Conservation (phyloP, 345 rosid genomes). For the Pseudoturritis turrita region DNA sequence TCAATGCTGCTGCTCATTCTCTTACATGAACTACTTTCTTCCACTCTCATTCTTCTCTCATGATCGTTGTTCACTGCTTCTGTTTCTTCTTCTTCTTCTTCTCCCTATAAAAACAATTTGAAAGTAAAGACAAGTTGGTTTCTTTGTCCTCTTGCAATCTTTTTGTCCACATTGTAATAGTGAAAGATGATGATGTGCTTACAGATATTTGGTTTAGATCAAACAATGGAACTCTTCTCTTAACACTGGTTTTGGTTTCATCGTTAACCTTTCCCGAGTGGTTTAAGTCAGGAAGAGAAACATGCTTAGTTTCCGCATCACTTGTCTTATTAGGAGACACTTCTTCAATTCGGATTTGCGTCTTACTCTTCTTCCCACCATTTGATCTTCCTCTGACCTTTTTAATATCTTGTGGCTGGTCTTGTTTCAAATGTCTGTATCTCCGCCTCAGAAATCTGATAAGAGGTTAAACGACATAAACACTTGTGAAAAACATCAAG, state of each 20-base stretch:
- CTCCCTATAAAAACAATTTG: slow-evolving; percentile 43
- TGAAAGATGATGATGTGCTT: slow-evolving; percentile 12
- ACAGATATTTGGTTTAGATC: slow-evolving; percentile 94
- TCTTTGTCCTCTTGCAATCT: no score
- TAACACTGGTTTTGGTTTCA: slow-evolving; percentile 41
- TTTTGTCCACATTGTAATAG: background rate
- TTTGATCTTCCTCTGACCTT: slow-evolving; percentile 25
- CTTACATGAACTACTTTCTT: slow-evolving; percentile 36
- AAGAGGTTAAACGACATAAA: background rate
- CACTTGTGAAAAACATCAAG: slow-evolving; percentile 1
- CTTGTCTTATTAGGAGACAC: slow-evolving; percentile 1
- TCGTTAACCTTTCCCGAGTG: slow-evolving; percentile 34
- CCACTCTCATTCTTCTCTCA: slow-evolving; percentile 34
- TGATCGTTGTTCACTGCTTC: slow-evolving; percentile 6
- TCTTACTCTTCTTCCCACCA: slow-evolving; percentile 4
- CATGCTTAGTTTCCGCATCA: slow-evolving; percentile 28
- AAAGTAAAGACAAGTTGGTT: no score
- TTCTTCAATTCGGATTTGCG: slow-evolving; percentile 10
- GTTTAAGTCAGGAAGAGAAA: slow-evolving; percentile 40
- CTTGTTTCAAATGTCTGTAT: slow-evolving; percentile 47
- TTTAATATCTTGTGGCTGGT: slow-evolving; percentile 23
- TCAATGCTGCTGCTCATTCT: slow-evolving; percentile 38
- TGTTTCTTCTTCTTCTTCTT: slow-evolving; percentile 51
- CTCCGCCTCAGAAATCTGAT: slow-evolving; percentile 65
- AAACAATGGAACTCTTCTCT: slow-evolving; percentile 49